A percentile compares a stretch with the other conserved stretches of the same genome.
phyloP scores from a whole-genome alignment of 2,329 filamentous ascomycete species.

The Basipetospora chlamydospora region DNA sequence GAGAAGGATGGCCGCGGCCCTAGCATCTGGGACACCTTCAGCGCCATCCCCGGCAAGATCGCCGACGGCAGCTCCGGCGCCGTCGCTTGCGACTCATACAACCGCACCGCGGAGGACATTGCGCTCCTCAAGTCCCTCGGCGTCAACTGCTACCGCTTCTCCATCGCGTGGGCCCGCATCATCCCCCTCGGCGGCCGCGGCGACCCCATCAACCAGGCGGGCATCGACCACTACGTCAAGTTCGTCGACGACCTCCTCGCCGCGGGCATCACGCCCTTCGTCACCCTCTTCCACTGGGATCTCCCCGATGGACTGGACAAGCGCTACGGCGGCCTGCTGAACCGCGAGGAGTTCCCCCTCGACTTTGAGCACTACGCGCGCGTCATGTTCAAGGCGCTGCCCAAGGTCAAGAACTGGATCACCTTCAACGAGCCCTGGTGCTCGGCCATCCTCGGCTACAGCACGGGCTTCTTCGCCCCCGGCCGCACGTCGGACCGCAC shows the following conservation, averaged over 20 bases:
- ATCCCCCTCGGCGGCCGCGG: conserved; percentile 74
- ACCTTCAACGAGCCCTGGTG: conserved; percentile 89
- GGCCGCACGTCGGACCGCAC: conserved; percentile 65
- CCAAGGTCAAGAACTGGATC: conserved; percentile 75
- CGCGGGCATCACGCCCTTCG: conserved; percentile 63
- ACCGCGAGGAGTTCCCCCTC: conserved; percentile 67
- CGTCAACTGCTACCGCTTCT: conserved; percentile 68
- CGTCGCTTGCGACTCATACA: conserved; percentile 76
- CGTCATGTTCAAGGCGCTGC: conserved; percentile 58
- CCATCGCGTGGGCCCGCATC: conserved; percentile 70
- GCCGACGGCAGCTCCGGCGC: conserved; percentile 62
- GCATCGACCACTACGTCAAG: conserved; percentile 63
- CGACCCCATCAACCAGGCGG: conserved; percentile 67
- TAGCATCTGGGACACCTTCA: conserved; percentile 87
- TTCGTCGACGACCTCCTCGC: conserved; percentile 66
- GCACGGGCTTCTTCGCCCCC: conserved; percentile 62
- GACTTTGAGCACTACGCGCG: conserved; percentile 72
- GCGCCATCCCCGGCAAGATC: conserved; percentile 66
- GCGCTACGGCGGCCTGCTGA: conserved; percentile 68
- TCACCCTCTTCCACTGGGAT: conserved; percentile 85
- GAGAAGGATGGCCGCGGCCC: conserved; percentile 64
- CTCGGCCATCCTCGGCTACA: conserved; percentile 67
- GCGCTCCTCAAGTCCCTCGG: conserved; percentile 60
- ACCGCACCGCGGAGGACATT: conserved; percentile 64
- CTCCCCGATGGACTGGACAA: conserved; percentile 64